A percentile compares a stretch with the other conserved stretches of the same genome.
Evolutionary conservation across 257 asterid species (phyloP).

Genomic region (Dorcoceras hygrometricum): DNA sequence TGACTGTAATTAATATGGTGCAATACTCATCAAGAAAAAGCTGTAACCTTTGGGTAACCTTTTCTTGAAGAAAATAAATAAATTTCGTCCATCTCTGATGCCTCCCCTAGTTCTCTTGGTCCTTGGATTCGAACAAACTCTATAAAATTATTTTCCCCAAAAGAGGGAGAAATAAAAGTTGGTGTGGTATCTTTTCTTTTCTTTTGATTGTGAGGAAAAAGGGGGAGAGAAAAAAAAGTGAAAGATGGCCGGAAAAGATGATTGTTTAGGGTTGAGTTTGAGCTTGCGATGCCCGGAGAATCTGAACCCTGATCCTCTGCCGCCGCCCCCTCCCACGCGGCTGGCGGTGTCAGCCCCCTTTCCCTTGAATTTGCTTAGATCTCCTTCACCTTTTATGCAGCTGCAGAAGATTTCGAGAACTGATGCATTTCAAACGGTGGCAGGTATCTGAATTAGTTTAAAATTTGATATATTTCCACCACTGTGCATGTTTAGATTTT

Average conservation of each 20-base stretch:
- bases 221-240: not conserved
- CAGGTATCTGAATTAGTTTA: conserved; percentile 38
- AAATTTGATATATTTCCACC: not conserved
- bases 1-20: not conserved
- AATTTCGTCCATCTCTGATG: not conserved
- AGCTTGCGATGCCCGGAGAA: conserved; percentile 51
- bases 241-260: conserved; percentile 56
- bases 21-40: not conserved
- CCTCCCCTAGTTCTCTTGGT: not conserved
- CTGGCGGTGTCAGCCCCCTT: conserved; percentile 32
- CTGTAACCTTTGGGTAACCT: not conserved
- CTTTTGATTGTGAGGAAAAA: not conserved
- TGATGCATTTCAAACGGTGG: conserved; percentile 37
- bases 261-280: conserved; percentile 61
- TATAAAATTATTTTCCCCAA: not conserved
- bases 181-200: not conserved
- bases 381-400: conserved; percentile 48
- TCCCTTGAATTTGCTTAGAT: conserved; percentile 45
- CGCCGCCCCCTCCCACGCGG: conserved; percentile 18
- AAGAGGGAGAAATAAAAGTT: not conserved
- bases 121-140: not conserved
- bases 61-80: not conserved
- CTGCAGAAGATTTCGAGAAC: conserved; percentile 23
- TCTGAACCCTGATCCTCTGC: conserved; percentile 20
- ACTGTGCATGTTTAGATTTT: not conserved